Base-by-base conservation (phyloP, 139 green algal genomes). In the Nannochloris sp. region DNA sequence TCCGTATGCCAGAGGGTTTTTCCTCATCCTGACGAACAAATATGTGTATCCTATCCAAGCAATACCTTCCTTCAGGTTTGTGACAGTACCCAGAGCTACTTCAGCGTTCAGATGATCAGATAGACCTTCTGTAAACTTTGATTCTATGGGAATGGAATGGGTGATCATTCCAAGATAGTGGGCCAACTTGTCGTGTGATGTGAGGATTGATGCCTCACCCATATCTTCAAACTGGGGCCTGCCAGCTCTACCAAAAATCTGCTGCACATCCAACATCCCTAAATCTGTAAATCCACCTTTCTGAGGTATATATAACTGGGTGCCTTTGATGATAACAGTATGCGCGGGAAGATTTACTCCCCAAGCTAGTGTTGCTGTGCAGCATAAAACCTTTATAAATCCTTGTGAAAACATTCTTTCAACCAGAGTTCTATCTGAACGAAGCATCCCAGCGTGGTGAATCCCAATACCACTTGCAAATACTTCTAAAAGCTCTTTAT, bases 311-410 rank as follows among this genome's bases (percentile, higher is more conserved):
- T 99, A 99, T 57, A 98, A 75, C 81, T 97, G 89, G n/a, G 93
- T 99, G 60, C 93, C 93, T 79, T 97, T 95, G 79, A 98, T 96
- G 70, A 96, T 86, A 68, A 97, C 90, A 0, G 88, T 96, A 81
- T 96, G 90, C 3, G 90, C 89, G 0, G 90, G 90, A 51, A 98
- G 80, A 83, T 99, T 99, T 59, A 99, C 91, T 8, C 93, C 93
- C 93, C 93, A 99, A 2, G 93, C 93, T 54, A 99, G 75, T 1
- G 93, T 99, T 36, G 93, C 91, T 9, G 93, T 98, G 66, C 88
- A 96, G 66, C 80, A 84, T 55, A 98, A 78, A 54, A 98, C 84
- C 75, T 96, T 96, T 36, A 97, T 78, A 7, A 89, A 31, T 4
- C 90, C 91, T 3, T 83, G 74, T 3, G 70, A 69, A 66, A 99